These are phyloP conservation scores for Auriscalpium microsporum DNA, from an alignment of 768 basidiomycete species.

Conservation along the genomic window DNA sequence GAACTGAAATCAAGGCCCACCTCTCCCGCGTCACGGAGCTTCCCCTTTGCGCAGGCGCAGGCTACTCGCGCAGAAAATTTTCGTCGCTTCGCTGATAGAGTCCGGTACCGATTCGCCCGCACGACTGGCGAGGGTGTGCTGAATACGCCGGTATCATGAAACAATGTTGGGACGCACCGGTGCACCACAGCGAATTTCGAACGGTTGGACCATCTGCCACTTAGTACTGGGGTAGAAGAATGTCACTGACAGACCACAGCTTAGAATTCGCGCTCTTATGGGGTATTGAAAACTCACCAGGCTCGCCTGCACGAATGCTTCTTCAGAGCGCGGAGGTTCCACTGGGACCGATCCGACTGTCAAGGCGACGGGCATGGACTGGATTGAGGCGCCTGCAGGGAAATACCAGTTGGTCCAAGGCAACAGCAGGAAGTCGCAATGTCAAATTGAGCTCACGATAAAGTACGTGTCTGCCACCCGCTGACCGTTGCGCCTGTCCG, in stretches of 20 bases:
- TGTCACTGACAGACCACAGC: slow-evolving; percentile 27
- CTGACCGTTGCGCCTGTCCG: background rate
- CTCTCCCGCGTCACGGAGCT: too few species aligned
- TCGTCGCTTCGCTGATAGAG: too few species aligned
- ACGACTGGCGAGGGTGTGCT: slow-evolving; percentile 26
- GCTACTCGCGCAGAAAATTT: too few species aligned
- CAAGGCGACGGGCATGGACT: slow-evolving; percentile 97
- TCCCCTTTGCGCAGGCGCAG: too few species aligned
- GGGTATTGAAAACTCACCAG: slow-evolving; percentile 28
- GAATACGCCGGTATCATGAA: slow-evolving; percentile 1
- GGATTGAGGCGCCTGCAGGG: slow-evolving; percentile 88
- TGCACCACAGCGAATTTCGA: slow-evolving; percentile 42
- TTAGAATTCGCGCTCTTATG: slow-evolving; percentile 8
- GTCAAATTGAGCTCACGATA: slow-evolving; percentile 82
- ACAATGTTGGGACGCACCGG: slow-evolving; percentile 21
- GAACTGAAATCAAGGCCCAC: too few species aligned
- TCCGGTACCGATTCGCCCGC: slow-evolving; percentile 10
- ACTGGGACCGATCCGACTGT: slow-evolving; percentile 27
- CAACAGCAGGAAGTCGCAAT: slow-evolving; percentile 60
- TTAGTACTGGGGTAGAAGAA: slow-evolving; percentile 65
- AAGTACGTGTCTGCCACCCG: slow-evolving; percentile 36
- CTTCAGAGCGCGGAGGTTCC: slow-evolving; percentile 42
- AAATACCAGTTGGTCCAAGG: slow-evolving; percentile 60
- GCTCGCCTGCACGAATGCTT: slow-evolving; percentile 28
- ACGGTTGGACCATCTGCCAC: slow-evolving; percentile 61